Conservation (phyloP, 2,329 filamentous ascomycete genomes). For the Botrytis sinoallii region DNA sequence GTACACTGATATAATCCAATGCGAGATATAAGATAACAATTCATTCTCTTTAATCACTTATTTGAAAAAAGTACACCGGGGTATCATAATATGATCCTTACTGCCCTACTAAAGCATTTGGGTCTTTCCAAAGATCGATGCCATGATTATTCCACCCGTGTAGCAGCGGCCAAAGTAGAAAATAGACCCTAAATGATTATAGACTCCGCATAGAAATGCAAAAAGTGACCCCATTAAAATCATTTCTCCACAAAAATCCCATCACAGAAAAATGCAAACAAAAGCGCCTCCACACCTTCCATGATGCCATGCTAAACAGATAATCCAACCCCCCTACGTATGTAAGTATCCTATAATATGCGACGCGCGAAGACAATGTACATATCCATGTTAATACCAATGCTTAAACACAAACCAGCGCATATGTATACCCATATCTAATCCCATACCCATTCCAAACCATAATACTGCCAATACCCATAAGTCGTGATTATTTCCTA, state of each 20-base stretch:
- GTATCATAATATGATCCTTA: neutral
- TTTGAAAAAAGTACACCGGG: neutral
- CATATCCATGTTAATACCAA: neutral
- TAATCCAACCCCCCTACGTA: neutral
- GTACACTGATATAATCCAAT: neutral
- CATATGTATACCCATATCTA: neutral
- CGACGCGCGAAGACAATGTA: neutral
- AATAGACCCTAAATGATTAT: neutral
- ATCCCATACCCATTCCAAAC: neutral
- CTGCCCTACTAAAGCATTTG: neutral
- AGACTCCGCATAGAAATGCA: neutral
- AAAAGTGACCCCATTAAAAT: neutral
- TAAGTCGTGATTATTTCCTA: neutral
- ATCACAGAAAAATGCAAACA: neutral
- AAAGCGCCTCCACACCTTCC: too few relatives aligned
- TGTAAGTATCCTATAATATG: neutral
- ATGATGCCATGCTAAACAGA: neutral
- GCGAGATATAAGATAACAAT: neutral
- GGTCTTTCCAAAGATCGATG: neutral
- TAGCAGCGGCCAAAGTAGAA: neutral
- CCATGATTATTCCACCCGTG: neutral
- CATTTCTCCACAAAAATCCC: too few relatives aligned
- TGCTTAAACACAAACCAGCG: neutral
- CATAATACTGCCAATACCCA: neutral
- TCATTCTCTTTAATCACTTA: neutral